Evolutionary conservation across 2,329 filamentous ascomycete species (phyloP).

Genomic region (Venturia nashicola): DNA sequence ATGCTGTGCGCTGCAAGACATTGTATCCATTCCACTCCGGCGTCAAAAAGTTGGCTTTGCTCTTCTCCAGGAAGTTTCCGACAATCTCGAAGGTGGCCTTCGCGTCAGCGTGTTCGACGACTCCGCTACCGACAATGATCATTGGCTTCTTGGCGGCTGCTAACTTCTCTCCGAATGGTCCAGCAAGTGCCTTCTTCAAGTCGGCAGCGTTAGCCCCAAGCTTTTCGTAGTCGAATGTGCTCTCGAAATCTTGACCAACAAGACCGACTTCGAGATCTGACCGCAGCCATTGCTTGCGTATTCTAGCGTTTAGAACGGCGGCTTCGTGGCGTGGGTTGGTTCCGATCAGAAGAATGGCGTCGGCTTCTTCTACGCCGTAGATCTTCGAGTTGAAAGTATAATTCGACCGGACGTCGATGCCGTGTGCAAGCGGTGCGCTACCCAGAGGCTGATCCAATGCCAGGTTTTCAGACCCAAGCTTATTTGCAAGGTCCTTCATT

Average conservation of each 20-base stretch:
- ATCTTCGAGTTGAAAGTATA: conserved; percentile 97
- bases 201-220: conserved; percentile 67
- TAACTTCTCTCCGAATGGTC: conserved; percentile 87
- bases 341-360: conserved; percentile 81
- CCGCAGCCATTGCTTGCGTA: conserved; percentile 93
- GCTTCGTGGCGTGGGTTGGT: conserved; percentile 95
- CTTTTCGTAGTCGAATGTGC: conserved; percentile 91
- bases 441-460: conserved; percentile 83
- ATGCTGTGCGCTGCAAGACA: conserved; percentile 85
- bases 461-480: conserved; percentile 89
- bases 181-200: conserved; percentile 74
- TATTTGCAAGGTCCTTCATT: conserved; percentile 95
- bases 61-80: conserved; percentile 84
- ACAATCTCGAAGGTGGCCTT: conserved; percentile 90
- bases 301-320: conserved; percentile 87
- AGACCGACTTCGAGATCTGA: conserved; percentile 89
- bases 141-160: conserved; percentile 79
- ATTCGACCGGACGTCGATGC: conserved; percentile 85
- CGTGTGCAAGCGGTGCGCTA: conserved; percentile 74
- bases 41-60: conserved; percentile 76
- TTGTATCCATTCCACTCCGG: conserved; percentile 97
- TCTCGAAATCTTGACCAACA: conserved; percentile 81
- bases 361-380: conserved; percentile 84
- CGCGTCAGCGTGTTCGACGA: conserved; percentile 80
- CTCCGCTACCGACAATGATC: conserved; percentile 89